phyloP scores from a whole-genome alignment of 441 rosid genomes.

The Pelargonium australe region DNA sequence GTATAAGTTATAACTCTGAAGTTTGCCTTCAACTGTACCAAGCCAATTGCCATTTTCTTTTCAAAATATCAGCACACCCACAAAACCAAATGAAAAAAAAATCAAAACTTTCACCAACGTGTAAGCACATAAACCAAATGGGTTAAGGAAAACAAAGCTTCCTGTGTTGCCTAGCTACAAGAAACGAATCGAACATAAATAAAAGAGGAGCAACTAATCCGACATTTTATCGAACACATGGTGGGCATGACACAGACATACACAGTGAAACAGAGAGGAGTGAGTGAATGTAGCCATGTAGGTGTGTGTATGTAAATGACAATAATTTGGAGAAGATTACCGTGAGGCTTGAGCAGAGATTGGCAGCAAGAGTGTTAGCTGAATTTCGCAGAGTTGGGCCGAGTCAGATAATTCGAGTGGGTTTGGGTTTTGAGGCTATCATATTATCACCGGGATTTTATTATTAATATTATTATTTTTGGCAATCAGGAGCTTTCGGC shows the following conservation, averaged over 20 bases:
- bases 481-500: no score
- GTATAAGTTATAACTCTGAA: background rate
- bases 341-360: no score
- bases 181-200: background rate
- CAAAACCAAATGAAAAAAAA: background rate
- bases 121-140: no score
- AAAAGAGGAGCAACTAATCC: background rate
- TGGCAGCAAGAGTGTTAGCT: no score
- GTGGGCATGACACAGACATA: background rate
- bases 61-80: background rate
- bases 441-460: no score
- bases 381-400: no score
- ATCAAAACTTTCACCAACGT: background rate
- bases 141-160: background rate
- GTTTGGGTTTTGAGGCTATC: no score
- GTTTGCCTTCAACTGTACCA: background rate
- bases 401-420: no score
- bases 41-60: background rate
- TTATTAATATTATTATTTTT: no score
- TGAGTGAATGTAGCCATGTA: no score
- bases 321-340: no score
- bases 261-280: background rate
- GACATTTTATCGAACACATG: slow-evolving; percentile 1
- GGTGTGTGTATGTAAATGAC: no score
- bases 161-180: background rate